Percentiles rank a stretch among this genome's conserved stretches.
phyloP scores from a whole-genome alignment of 2,329 filamentous ascomycete genomes.

The Fusarium sp. region DNA sequence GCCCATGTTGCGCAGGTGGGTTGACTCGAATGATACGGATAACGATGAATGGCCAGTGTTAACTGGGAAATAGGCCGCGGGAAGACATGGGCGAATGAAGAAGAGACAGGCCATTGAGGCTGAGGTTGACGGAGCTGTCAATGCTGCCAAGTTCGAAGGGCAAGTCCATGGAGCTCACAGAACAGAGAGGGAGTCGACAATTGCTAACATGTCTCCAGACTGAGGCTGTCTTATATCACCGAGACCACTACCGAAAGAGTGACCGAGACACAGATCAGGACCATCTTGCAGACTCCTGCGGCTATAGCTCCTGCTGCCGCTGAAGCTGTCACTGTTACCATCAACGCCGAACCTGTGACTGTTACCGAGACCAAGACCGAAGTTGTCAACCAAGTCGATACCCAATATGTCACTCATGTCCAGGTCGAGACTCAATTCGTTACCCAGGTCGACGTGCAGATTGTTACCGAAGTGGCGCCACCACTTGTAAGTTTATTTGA shows the following conservation, averaged over 20 bases:
- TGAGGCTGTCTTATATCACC: conserved; percentile 42
- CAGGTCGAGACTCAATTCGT: conserved; percentile 21
- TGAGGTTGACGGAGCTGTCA: conserved; percentile 6
- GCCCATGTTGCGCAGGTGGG: conserved; percentile 38
- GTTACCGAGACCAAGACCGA: conserved; percentile 26
- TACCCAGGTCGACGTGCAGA: conserved; percentile 14
- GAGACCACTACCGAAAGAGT: conserved; percentile 39
- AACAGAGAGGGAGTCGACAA: too few species aligned
- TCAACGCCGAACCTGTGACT: conserved; percentile 25
- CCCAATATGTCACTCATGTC: conserved; percentile 30
- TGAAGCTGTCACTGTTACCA: conserved; percentile 36
- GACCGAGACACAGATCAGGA: conserved; percentile 32
- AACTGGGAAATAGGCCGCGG: conserved; percentile 31
- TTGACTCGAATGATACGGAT: not conserved
- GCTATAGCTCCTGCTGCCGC: conserved; percentile 1
- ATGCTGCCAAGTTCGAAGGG: conserved; percentile 43
- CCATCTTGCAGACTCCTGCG: conserved; percentile 25
- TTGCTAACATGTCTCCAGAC: conserved; percentile 25
- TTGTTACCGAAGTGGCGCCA: conserved; percentile 28
- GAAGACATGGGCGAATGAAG: conserved; percentile 23
- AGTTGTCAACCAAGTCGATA: conserved; percentile 25
- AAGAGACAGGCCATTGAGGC: conserved; percentile 29
- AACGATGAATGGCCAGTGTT: not conserved
- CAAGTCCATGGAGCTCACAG: not conserved
- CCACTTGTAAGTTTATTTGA: conserved; percentile 24